phyloP scores from a whole-genome alignment of 345 rosid genomes.

The Capsella bursapastoris region DNA sequence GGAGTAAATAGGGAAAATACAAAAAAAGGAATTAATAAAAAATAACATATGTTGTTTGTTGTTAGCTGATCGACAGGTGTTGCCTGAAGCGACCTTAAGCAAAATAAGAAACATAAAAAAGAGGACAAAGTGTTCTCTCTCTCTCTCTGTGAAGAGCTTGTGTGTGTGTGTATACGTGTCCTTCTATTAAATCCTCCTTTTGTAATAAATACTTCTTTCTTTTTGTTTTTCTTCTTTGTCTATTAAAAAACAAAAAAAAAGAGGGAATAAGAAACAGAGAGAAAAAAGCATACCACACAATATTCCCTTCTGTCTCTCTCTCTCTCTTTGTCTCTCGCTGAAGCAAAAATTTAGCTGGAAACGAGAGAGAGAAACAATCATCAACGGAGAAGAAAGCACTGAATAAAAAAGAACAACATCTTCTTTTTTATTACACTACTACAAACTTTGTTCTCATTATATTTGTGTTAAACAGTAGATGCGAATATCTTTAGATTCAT shows the following conservation, averaged over 20 bases:
- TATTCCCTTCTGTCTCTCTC: conserved; percentile 38
- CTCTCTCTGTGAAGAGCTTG: background rate
- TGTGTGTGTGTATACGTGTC: conserved; percentile 40
- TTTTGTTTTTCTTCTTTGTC: background rate
- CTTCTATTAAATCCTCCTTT: background rate
- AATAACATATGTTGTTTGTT: conserved; percentile 12
- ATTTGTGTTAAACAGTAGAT: background rate
- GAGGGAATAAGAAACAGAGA: conserved; percentile 15
- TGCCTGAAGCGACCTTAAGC: conserved; percentile 37
- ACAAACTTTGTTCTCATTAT: background rate
- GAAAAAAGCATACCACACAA: conserved; percentile 46
- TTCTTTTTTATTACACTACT: background rate
- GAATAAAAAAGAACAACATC: background rate
- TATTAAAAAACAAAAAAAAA: background rate
- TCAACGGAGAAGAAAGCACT: too few relatives aligned
- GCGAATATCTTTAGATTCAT: conserved; percentile 30
- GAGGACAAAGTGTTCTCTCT: conserved; percentile 32
- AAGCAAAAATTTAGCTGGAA: background rate
- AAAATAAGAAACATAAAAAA: background rate
- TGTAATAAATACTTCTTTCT: conserved; percentile 14
- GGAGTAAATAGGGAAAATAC: too few relatives aligned
- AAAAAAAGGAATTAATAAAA: background rate
- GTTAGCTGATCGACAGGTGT: conserved; percentile 42
- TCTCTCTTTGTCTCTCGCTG: conserved; percentile 24
- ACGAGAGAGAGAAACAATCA: background rate